These are phyloP conservation scores for Bryoerythrophyllum caledonicum DNA, from an alignment of 225 moss, liverwort and hornwort genomes.

Conservation along the genomic window DNA sequence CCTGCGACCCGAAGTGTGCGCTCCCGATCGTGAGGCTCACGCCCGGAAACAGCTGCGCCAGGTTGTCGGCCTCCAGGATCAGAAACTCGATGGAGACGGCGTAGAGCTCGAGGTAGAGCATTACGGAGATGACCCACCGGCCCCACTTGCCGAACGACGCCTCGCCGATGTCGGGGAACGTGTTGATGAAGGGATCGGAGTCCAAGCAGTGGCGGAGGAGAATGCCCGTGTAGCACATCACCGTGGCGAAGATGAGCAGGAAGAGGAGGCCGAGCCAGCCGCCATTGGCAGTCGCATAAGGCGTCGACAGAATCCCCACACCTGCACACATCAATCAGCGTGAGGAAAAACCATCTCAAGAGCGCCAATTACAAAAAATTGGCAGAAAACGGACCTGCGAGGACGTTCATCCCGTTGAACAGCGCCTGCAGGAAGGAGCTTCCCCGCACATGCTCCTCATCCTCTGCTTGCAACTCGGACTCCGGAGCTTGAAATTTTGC, in stretches of 20 bases:
- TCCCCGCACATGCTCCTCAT: constrained; percentile 32
- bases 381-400: constrained; percentile 49
- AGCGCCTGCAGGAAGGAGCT: constrained; percentile 81
- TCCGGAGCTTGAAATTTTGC: not conserved
- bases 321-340: constrained; percentile 40
- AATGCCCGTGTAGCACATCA: constrained; percentile 82
- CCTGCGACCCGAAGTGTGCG: constrained; percentile 32
- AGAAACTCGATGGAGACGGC: constrained; percentile 83
- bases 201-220: constrained; percentile 77
- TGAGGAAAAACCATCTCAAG: not conserved
- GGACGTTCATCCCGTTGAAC: constrained; percentile 85
- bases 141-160: constrained; percentile 77
- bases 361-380: not conserved
- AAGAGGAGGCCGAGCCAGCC: constrained; percentile 73
- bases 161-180: constrained; percentile 88
- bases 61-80: constrained; percentile 87
- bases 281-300: constrained; percentile 72
- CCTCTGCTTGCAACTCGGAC: constrained; percentile 8
- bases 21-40: constrained; percentile 23
- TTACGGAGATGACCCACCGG: constrained; percentile 56
- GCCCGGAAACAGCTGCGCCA: constrained; percentile 76
- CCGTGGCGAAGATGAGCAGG: constrained; percentile 59
- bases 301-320: constrained; percentile 90
- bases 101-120: constrained; percentile 85
- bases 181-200: constrained; percentile 41